Evolutionary conservation across 1,284 basidiomycete genomes (phyloP), one percentile per base, ranked within the genome.

Genomic region (Schizophyllum commune): DNA sequence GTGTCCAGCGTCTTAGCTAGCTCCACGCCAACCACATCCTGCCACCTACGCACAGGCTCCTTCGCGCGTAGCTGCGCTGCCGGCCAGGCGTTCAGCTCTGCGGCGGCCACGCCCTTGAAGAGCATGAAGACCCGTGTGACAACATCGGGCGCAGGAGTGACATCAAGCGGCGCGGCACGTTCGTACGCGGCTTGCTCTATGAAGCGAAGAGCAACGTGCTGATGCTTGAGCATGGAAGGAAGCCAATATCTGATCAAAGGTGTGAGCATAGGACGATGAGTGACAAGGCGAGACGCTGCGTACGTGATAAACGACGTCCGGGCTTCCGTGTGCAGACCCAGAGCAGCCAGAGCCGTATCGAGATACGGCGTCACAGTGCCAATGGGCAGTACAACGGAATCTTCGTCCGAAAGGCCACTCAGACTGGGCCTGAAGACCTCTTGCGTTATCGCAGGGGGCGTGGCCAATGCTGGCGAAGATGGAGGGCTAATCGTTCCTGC

Each of bases 61-160:
- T 39, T 27, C 6, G 66, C 69, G 1, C 69, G 62, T n/a, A 19
- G 27, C 1, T 55, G 47, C 20, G 70, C 69, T 0, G 54, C 62
- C 4, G 20, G 19, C 73, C 73, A 74, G 1, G 32, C 33, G 8
- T 52, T 58, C 3, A 68, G 19, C 3, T 72, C 66, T 3, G 63
- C 65, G 20, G 70, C 65, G 1, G 63, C 51, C 5, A 80, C 68
- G 6, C 75, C 77, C 19, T 69, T 68, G 70, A 79, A 80, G 7
- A 81, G 66, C 75, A 82, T 77, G 64, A 80, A 80, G 4, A 81
- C 70, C 6, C 79, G 74, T 0, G 73, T 77, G 8, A 77, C 68
- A 27, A 78, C 70, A 60, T 79, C 77, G 11, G 80, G 80, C 21
- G 62, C 32, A 0, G 80, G 79, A 0, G 62, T 61, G 39, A 81